Evolutionary conservation across 2,329 filamentous ascomycete species (phyloP).

Genomic region (Fusarium sambucinum): DNA sequence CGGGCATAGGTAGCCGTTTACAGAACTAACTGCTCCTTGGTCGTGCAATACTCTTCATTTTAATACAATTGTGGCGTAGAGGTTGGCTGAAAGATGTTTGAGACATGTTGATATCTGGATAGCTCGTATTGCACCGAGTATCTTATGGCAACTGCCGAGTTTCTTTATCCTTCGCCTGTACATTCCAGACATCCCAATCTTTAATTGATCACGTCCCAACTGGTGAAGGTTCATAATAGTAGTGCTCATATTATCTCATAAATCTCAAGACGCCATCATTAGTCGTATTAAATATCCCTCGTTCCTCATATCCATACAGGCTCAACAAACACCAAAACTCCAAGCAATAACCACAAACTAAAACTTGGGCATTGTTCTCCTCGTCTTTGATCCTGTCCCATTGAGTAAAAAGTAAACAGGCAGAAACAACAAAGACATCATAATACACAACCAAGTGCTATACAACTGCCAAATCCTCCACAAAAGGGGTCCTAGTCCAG

Average conservation of each 20-base stretch:
- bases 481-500: slow-evolving; percentile 68
- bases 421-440: slow-evolving; percentile 63
- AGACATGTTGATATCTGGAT: not conserved
- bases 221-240: not conserved
- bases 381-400: slow-evolving; percentile 21
- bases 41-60: not conserved
- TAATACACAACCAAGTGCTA: slow-evolving; percentile 72
- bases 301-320: not conserved
- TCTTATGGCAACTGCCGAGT: not conserved
- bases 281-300: slow-evolving; percentile 14
- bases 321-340: not conserved
- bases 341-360: not conserved
- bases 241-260: not conserved
- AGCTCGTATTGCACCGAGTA: not conserved
- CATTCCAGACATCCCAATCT: not conserved
- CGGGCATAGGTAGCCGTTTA: not conserved
- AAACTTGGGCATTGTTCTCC: slow-evolving; percentile 29
- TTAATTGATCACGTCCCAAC: no score
- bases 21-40: not conserved
- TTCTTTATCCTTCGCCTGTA: not conserved
- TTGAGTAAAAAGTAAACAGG: slow-evolving; percentile 54
- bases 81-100: not conserved
- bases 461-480: slow-evolving; percentile 71
- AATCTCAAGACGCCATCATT: slow-evolving; percentile 17
- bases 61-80: not conserved